Evolutionary conservation across 805 yeast species (phyloP).

Genomic region (Pichia membranifaciens): DNA sequence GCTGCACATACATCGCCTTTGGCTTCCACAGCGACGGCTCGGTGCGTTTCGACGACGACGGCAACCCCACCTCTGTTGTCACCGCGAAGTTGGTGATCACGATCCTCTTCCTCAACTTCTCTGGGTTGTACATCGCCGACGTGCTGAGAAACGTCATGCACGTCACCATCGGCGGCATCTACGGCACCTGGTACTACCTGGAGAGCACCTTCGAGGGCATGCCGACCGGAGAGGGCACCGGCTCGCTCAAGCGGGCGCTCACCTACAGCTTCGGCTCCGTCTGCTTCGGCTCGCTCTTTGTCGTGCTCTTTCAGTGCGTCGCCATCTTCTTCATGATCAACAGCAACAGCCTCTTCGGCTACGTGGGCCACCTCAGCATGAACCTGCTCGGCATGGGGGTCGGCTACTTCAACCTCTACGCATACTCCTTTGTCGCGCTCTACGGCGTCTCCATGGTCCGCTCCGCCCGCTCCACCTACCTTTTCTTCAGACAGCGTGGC

Average conservation of each 20-base stretch:
- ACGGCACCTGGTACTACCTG: constrained; percentile 89
- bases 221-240: constrained; percentile 72
- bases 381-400: constrained; percentile 6
- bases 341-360: constrained; percentile 11
- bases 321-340: constrained; percentile 32
- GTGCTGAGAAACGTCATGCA: constrained; percentile 77
- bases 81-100: constrained; percentile 58
- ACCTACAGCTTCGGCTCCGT: constrained; percentile 87
- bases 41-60: constrained; percentile 9
- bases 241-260: constrained; percentile 70
- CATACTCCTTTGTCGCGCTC: constrained; percentile 81
- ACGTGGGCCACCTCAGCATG: not conserved
- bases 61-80: constrained; percentile 20
- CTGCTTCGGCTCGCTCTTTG: constrained; percentile 73
- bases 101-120: constrained; percentile 44
- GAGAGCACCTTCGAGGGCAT: constrained; percentile 47
- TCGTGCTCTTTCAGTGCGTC: constrained; percentile 59
- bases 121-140: constrained; percentile 80
- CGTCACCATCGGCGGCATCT: constrained; percentile 76
- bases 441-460: constrained; percentile 72
- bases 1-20: constrained; percentile 11
- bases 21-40: constrained; percentile 17
- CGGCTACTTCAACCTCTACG: constrained; percentile 65
- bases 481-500: constrained; percentile 68
- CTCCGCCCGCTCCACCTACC: constrained; percentile 75